Conservation (phyloP, 768 basidiomycete genomes). For the Lentinula raphanica region DNA sequence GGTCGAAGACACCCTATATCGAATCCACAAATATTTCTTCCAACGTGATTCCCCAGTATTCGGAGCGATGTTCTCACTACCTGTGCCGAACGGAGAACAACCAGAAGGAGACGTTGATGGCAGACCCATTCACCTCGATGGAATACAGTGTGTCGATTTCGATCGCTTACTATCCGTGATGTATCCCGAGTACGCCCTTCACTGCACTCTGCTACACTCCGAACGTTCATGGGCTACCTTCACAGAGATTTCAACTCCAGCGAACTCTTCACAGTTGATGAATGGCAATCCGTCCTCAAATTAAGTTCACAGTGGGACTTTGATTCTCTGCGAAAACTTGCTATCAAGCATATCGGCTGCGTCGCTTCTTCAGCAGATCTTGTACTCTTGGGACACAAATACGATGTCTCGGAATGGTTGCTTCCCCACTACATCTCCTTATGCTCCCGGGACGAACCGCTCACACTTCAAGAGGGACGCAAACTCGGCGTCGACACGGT, state of each 20-base stretch:
- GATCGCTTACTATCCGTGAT: conserved; percentile 49
- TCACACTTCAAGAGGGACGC: conserved; percentile 5
- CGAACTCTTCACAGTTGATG: conserved; percentile 9
- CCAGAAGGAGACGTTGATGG: conserved; percentile 21
- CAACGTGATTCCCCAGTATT: conserved; percentile 30
- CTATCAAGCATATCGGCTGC: conserved; percentile 23
- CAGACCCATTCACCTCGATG: conserved; percentile 39
- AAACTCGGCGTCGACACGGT: conserved; percentile 3
- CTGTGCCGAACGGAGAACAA: conserved; percentile 22
- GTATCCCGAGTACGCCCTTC: conserved; percentile 38
- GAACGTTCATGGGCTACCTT: not conserved
- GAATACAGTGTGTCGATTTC: conserved; percentile 43
- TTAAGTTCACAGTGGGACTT: conserved; percentile 27
- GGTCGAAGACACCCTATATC: conserved; percentile 51
- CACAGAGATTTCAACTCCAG: not conserved
- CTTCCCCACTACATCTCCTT: conserved; percentile 31
- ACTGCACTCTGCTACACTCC: no score
- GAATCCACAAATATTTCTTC: conserved; percentile 44
- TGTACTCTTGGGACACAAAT: conserved; percentile 25
- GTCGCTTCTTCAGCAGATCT: conserved; percentile 25
- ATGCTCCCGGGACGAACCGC: not conserved
- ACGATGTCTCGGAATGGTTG: conserved; percentile 27
- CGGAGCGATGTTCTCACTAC: conserved; percentile 27
- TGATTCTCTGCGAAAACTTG: conserved; percentile 23
- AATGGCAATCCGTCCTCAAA: conserved; percentile 32